Base-by-base conservation (phyloP, 352 stramenopile species). In the Pythium chondricola region DNA sequence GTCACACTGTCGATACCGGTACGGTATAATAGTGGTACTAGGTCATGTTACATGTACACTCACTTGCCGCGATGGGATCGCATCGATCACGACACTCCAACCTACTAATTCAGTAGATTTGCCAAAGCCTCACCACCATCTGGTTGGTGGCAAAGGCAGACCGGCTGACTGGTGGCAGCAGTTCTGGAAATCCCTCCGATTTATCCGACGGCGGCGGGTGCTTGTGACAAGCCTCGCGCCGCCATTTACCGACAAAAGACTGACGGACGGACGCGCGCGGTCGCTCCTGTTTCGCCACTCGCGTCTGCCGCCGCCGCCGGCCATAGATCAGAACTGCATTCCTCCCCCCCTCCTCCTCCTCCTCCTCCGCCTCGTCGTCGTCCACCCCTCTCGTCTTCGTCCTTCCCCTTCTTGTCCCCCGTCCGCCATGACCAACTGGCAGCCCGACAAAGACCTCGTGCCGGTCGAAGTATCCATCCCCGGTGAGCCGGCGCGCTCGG, bases 121-220 rank as follows among this genome's bases (percentile, higher is more conserved):
- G 36, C 44, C 46, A 35, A 46, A 32, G 29, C 24, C 26, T 8
- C 20, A 13, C 37, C 37, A 43, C 37, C 37, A 21, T 25, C 37
- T 43, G 8, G 13, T 21, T 18, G 16, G 8, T 43, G 27, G 37
- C 37, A 21, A 43, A 43, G 25, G 2, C 37, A 27, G 17, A 3
- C 1, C 29, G 42, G 21, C 27, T 39, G 42, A 20, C 39, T 36
- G 17, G 49, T 53, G 52, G 52, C 42, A 45, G 26, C n/a, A 48
- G 43, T 43, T 11, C 27, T 11, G 27, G 18, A 14, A 25, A 33
- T 29, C 22, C 48, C 16, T 40, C 18, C 39, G 20, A 50, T 56
- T 56, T 60, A 41, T 60, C 52, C 52, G 52, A 60, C 52, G 52
- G 52, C 52, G 52, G 52, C 52, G n/a, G 25, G 11, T 17, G 26